A percentile compares a stretch with the other conserved stretches of the same genome.
Evolutionary conservation across 2,329 filamentous ascomycete species (phyloP).

Genomic region (Phaeosphaeria sp.): DNA sequence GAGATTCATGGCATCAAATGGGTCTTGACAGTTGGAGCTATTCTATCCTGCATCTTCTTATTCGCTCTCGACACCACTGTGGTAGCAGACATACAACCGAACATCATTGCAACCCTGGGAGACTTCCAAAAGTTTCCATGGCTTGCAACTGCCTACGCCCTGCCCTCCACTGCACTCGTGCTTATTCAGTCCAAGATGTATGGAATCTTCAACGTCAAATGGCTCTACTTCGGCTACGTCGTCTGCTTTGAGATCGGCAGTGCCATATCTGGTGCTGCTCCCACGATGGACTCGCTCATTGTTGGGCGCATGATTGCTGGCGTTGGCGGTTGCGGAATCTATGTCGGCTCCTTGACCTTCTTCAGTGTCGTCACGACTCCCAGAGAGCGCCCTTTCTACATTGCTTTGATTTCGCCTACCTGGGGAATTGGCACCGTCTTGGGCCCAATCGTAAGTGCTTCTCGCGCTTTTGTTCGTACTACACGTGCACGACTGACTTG

Average conservation of each 20-base stretch:
- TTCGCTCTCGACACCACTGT: slow-evolving; percentile 4
- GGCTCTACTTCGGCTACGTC: slow-evolving; percentile 40
- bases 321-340: slow-evolving; percentile 53
- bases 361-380: slow-evolving; percentile 34
- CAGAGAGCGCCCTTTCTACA: slow-evolving; percentile 42
- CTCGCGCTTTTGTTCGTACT: not conserved
- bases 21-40: not conserved
- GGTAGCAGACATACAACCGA: slow-evolving; percentile 1
- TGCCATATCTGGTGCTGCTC: slow-evolving; percentile 39
- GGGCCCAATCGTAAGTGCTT: not conserved
- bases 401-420: slow-evolving; percentile 20
- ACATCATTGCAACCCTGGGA: not conserved
- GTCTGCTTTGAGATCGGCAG: slow-evolving; percentile 38
- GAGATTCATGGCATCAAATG: not conserved
- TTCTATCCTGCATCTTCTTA: not conserved
- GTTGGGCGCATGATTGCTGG: slow-evolving; percentile 55
- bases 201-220: slow-evolving; percentile 54
- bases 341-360: slow-evolving; percentile 40
- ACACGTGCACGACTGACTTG: not conserved
- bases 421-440: slow-evolving; percentile 53
- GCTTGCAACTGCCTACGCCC: not conserved
- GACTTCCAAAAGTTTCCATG: not conserved
- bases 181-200: slow-evolving; percentile 43
- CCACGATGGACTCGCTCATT: slow-evolving; percentile 34
- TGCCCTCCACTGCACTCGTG: not conserved